These are phyloP conservation scores for Nicotiana attenuata DNA, from an alignment of 257 asterid species.

Conservation along the genomic window DNA sequence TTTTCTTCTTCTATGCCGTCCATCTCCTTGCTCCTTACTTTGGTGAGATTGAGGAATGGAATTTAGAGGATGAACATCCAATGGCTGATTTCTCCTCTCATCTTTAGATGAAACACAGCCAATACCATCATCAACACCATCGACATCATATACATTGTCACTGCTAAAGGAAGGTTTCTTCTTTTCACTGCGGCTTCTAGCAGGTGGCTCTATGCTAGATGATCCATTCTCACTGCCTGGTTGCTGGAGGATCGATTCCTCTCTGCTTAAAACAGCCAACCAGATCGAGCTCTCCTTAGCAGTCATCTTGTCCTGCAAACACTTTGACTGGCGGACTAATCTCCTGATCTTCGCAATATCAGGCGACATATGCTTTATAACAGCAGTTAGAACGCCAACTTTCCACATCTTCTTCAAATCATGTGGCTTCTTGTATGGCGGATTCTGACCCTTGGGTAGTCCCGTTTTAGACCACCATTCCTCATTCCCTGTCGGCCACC, in stretches of 20 bases:
- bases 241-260: constrained; percentile 53
- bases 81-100: constrained; percentile 32
- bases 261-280: constrained; percentile 66
- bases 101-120: constrained; percentile 61
- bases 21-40: constrained; percentile 27
- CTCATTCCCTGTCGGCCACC: constrained; percentile 81
- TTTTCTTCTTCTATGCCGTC: constrained; percentile 28
- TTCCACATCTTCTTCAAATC: constrained; percentile 73
- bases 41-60: constrained; percentile 20
- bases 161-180: constrained; percentile 48
- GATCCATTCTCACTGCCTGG: constrained; percentile 71
- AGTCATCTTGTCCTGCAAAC: constrained; percentile 92
- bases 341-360: constrained; percentile 66
- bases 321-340: constrained; percentile 59
- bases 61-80: constrained; percentile 16
- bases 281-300: constrained; percentile 84
- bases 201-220: constrained; percentile 55
- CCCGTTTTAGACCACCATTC: constrained; percentile 61
- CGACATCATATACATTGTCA: constrained; percentile 81
- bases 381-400: constrained; percentile 63
- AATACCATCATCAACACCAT: constrained; percentile 41
- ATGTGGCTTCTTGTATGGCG: constrained; percentile 63
- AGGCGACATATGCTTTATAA: constrained; percentile 87
- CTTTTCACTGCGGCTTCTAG: constrained; percentile 37
- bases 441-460: constrained; percentile 44